Base-by-base conservation (phyloP, 306 rosid species). In the Myrica gale region DNA sequence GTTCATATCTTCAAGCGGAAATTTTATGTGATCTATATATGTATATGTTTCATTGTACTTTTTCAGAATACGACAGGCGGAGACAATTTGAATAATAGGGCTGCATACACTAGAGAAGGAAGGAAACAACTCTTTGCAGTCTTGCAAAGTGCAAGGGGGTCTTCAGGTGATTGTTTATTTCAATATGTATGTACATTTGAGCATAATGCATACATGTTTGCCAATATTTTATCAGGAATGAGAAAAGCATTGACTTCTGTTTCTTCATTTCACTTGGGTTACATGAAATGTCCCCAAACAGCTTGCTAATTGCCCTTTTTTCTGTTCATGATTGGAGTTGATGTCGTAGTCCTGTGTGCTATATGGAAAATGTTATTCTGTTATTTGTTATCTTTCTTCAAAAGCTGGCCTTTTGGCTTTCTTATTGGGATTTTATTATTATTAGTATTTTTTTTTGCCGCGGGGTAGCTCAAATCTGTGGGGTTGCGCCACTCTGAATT, bases 101-200 rank as follows among this genome's bases (percentile, higher is more conserved):
- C 96, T 61, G 75, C 86, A 58, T 73, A 65, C 76, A 86, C 85
- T 62, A 90, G 99, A 86, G 98, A 96, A 84, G 92, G 98, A 79
- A 87, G 99, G 79, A 92, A 96, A 83, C 96, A 92, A 81, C 89
- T 96, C 54, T 96, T 92, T 89, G 89, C 99, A 74, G 96, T 96
- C 85, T 82, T 96, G 85, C 99, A 96, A 87, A 86, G 90, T 78
- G 99, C 98, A 76, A 87, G 99, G 54, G 99, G 99, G 80, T 96
- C 99, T 19, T 87, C 99, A 74, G 99, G 99, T 95, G 86, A 85
- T 69, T 81, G 75, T 48, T 74, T 76, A 72, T 46, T 45, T 82
- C 56, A 69, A 48, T 26, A 52, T 39, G 57, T 55, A 69, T 55
- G 41, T 51, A 65, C 50, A 20, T 47, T 54, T 55, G 75, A 54